Evolutionary conservation across 2,329 filamentous ascomycete genomes (phyloP).

Genomic region (Aureobasidium lini): DNA sequence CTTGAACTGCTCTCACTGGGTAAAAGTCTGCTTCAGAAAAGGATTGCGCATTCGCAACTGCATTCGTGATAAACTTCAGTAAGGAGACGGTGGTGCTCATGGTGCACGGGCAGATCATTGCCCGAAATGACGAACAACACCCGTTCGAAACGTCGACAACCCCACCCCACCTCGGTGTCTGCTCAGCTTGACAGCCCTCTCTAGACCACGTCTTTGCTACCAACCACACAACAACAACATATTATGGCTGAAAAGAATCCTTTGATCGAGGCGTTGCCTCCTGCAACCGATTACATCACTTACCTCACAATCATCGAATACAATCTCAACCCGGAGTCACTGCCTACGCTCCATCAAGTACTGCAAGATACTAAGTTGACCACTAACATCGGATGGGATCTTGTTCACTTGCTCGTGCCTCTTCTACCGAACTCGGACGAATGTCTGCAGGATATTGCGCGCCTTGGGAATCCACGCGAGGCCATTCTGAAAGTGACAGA

Average conservation of each 20-base stretch:
- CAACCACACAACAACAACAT: background rate
- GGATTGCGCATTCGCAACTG: too few relatives aligned
- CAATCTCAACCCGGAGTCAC: slow-evolving; percentile 58
- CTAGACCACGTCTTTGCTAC: background rate
- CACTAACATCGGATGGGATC: slow-evolving; percentile 74
- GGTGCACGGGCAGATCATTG: background rate
- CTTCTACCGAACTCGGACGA: slow-evolving; percentile 58
- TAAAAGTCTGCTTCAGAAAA: too few relatives aligned
- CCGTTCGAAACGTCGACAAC: background rate
- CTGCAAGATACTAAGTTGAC: slow-evolving; percentile 62
- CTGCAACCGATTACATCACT: slow-evolving; percentile 61
- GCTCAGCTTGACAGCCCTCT: background rate
- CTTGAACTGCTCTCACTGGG: too few relatives aligned
- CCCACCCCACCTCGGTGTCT: slow-evolving; percentile 4
- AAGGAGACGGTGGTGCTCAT: too few relatives aligned
- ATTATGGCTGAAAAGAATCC: slow-evolving; percentile 35
- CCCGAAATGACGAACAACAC: background rate
- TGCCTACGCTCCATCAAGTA: slow-evolving; percentile 61
- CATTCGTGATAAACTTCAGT: too few relatives aligned
- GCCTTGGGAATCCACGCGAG: slow-evolving; percentile 71
- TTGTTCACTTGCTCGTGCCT: slow-evolving; percentile 66
- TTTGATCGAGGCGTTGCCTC: slow-evolving; percentile 52
- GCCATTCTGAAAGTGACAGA: slow-evolving; percentile 76
- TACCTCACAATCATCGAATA: slow-evolving; percentile 74
- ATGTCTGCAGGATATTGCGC: slow-evolving; percentile 67